These are phyloP conservation scores for Phlegmacium glaucopus DNA, from an alignment of 768 basidiomycete species.

Conservation along the genomic window DNA sequence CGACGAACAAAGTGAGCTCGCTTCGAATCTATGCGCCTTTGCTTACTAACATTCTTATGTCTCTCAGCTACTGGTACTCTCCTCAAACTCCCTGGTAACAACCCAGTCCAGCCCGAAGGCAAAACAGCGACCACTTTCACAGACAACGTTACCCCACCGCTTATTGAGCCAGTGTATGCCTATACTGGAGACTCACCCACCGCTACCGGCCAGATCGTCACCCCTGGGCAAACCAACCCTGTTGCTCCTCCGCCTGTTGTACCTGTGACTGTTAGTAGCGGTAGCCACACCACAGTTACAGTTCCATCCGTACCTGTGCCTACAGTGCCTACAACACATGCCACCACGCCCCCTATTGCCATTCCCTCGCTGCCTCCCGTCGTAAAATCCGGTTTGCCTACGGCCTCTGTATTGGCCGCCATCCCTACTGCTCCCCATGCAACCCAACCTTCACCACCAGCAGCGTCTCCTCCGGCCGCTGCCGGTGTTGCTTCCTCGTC, in stretches of 20 bases:
- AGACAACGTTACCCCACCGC: constrained; percentile 33
- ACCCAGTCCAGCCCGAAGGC: constrained; percentile 42
- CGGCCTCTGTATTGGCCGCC: too few species aligned
- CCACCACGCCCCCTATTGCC: constrained; percentile 2
- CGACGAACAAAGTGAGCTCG: constrained; percentile 41
- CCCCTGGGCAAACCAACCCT: constrained; percentile 7
- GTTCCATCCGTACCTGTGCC: background rate
- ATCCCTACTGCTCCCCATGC: too few species aligned
- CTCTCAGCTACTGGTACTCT: constrained; percentile 43
- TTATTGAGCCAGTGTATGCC: constrained; percentile 42
- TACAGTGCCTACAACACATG: constrained; percentile 4
- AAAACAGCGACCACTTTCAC: constrained; percentile 28
- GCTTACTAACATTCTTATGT: constrained; percentile 1
- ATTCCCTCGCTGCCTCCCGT: too few species aligned
- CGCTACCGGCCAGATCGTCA: constrained; percentile 29
- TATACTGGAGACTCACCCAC: constrained; percentile 42
- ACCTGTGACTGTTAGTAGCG: background rate
- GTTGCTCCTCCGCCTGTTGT: constrained; percentile 3
- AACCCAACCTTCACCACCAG: constrained; percentile 9
- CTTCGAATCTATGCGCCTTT: background rate
- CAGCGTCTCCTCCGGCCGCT: constrained; percentile 2
- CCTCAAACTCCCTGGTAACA: constrained; percentile 48
- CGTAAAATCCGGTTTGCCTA: too few species aligned
- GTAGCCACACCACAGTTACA: background rate
- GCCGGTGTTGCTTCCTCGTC: background rate